Evolutionary conservation across 345 rosid species (phyloP), one percentile per base, ranked within the genome.

Genomic region (Ceriops tagal): DNA sequence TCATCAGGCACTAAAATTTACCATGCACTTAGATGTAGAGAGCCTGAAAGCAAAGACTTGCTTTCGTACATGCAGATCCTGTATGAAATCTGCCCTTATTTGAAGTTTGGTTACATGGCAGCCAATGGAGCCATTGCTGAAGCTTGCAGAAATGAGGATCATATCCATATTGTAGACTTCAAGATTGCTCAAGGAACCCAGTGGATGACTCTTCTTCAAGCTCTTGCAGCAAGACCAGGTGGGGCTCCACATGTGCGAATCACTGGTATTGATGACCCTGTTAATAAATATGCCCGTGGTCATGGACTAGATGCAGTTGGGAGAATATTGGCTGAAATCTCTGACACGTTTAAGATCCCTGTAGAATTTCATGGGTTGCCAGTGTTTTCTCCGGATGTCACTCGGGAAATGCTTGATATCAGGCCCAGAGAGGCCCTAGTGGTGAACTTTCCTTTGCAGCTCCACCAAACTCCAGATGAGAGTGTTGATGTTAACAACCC

Each of bases 81-180:
- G 43, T 89, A 82, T 68, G 90, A 89, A 76, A 85, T 89, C 67
- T 87, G 96, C 77, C 92, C 96, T 5, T 87, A 87, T 73, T 63
- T 89, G 75, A 87, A 89, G 82, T 87, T 89, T 58, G 88, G 96
- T 31, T 85, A 83, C 87, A 83, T 89, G 92, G 96, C 90, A 47
- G 96, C 90, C 58, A 89, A 89, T 6, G 92, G 89, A 13, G 90
- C 96, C 47, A 89, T 87, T 63, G 91, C 91, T n/a, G 92, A 87
- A 61, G 90, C 92, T 24, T 89, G 91, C 84, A 83, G 78, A 76
- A 74, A 77, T 15, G 88, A 84, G 62, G 80, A 82, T 52, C 77
- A 58, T 35, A 85, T 89, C 56, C 96, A 89, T 71, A 85, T 89
- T 53, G 53, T 89, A 4, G 96, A 89, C 79, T 89, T 89, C 77